Percentiles rank a stretch among this genome's conserved stretches.
These are phyloP conservation scores for Xylaria sp. DNA, from an alignment of 2,329 filamentous ascomycete species.

Conservation along the genomic window DNA sequence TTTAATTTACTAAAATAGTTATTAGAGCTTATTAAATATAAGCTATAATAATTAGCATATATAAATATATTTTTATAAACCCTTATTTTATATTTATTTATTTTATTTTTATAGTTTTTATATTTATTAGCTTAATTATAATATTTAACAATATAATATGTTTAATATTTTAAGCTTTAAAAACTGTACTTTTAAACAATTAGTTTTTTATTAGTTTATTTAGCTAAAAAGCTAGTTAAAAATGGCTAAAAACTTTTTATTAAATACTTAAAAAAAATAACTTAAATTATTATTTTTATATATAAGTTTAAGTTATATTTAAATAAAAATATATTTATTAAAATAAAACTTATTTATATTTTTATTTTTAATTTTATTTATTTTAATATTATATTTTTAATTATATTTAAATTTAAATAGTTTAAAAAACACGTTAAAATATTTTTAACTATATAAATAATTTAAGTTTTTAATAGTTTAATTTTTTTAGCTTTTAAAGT, in stretches of 20 bases:
- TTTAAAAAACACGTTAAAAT: neutral
- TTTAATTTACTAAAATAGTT: no score
- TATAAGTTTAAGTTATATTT: neutral
- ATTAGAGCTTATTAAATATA: no score
- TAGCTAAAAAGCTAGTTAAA: neutral
- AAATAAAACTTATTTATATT: neutral
- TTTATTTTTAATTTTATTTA: neutral
- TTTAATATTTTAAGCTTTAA: no score
- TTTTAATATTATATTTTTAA: neutral
- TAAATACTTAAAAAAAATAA: neutral
- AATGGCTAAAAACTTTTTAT: neutral
- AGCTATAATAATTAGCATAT: no score
- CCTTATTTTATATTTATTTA: no score
- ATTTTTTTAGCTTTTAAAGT: neutral
- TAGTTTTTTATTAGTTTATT: neutral
- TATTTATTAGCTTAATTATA: no score
- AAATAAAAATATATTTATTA: neutral
- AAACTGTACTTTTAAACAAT: no score
- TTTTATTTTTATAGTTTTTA: no score
- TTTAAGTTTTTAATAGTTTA: neutral
- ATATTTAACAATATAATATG: no score
- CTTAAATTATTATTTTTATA: neutral
- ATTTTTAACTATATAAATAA: neutral
- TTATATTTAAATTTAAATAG: neutral
- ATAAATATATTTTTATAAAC: no score